phyloP scores from a whole-genome alignment of 441 rosid genomes.

The Erodium moschatum region DNA sequence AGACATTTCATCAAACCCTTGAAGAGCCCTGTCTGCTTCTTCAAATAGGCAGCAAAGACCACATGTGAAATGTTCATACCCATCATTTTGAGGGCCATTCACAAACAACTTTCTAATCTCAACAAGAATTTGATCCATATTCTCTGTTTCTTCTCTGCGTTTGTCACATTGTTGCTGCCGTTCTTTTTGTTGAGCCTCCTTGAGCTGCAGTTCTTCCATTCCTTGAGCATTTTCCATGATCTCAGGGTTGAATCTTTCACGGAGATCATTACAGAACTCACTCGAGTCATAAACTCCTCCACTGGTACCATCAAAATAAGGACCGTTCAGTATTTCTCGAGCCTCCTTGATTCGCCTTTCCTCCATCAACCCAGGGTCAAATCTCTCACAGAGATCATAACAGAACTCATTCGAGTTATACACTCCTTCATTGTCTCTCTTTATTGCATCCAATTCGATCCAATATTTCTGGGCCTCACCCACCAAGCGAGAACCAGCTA shows the following conservation, averaged over 20 bases:
- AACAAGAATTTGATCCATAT: not conserved
- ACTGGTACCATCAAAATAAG: not conserved
- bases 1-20: not conserved
- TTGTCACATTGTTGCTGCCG: not conserved
- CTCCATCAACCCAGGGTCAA: not conserved
- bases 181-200: not conserved
- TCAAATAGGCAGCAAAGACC: not conserved
- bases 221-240: not conserved
- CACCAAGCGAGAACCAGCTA: not conserved
- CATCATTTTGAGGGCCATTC: not conserved
- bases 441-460: not conserved
- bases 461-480: conserved; percentile 4
- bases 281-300: not conserved
- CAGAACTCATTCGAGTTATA: not conserved
- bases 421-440: not conserved
- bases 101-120: not conserved
- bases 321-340: not conserved
- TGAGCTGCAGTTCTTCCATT: not conserved
- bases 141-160: not conserved
- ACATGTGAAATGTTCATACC: not conserved
- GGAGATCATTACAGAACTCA: not conserved
- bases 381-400: conserved; percentile 3
- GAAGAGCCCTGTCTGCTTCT: not conserved
- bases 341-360: not conserved
- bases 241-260: not conserved